These are phyloP conservation scores for Clavariopsis aquatica DNA, from an alignment of 495 filamentous ascomycete species.

Conservation along the genomic window DNA sequence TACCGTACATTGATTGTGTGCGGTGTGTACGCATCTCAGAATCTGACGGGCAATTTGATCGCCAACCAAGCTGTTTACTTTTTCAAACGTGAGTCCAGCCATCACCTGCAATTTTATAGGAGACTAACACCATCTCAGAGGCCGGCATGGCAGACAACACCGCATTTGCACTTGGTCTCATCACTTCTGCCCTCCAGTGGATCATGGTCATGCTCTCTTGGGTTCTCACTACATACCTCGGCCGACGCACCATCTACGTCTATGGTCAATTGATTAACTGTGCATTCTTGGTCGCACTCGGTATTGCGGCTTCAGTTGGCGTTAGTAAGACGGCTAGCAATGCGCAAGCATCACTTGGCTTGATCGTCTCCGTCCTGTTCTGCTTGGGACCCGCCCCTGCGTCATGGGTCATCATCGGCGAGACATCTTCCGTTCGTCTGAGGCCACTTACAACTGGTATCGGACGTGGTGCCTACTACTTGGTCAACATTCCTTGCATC, in stretches of 20 bases:
- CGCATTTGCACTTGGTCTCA: slow-evolving; percentile 52
- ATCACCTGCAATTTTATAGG: slow-evolving; percentile 14
- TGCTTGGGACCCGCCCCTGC: slow-evolving; percentile 55
- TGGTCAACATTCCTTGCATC: slow-evolving; percentile 58
- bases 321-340: slow-evolving; percentile 41
- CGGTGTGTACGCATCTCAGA: slow-evolving; percentile 49
- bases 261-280: slow-evolving; percentile 49
- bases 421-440: slow-evolving; percentile 60
- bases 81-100: slow-evolving; percentile 37
- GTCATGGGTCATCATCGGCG: slow-evolving; percentile 60
- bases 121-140: slow-evolving; percentile 28
- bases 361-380: slow-evolving; percentile 60
- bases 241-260: slow-evolving; percentile 53
- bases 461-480: slow-evolving; percentile 55
- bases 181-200: slow-evolving; percentile 54
- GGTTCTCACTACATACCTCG: slow-evolving; percentile 51
- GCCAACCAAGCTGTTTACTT: slow-evolving; percentile 44
- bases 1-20: slow-evolving; percentile 54
- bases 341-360: slow-evolving; percentile 56
- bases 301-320: slow-evolving; percentile 51
- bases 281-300: slow-evolving; percentile 49
- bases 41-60: slow-evolving; percentile 46
- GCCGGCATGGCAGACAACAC: slow-evolving; percentile 32
- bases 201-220: slow-evolving; percentile 58
- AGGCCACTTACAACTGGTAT: slow-evolving; percentile 59